A percentile compares a stretch with the other conserved stretches of the same genome.
Conservation (phyloP, 148 eudicot genomes). For the Fallopia convolvulus region DNA sequence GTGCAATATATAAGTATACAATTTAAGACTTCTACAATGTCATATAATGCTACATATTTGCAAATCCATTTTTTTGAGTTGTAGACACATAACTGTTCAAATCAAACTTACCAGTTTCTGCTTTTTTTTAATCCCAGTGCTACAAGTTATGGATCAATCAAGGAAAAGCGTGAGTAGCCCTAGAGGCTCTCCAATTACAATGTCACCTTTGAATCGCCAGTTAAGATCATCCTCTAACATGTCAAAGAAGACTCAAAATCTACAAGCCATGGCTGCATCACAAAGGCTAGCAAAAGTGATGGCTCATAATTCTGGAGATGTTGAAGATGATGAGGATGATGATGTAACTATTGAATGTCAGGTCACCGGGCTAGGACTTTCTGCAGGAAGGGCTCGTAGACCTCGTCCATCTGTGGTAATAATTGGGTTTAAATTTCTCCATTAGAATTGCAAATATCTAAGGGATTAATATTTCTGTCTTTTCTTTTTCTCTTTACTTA, state of each 20-base stretch:
- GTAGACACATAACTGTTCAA: background rate
- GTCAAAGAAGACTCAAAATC: conserved; percentile 39
- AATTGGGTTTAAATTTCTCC: conserved; percentile 5
- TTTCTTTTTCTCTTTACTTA: conserved; percentile 13
- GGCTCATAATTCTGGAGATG: conserved; percentile 42
- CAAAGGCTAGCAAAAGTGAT: conserved; percentile 78
- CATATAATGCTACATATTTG: too few species aligned
- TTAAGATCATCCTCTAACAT: conserved; percentile 36
- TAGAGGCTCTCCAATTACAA: conserved; percentile 22
- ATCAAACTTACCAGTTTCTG: background rate
- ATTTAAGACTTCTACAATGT: too few species aligned
- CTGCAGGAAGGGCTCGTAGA: conserved; percentile 42
- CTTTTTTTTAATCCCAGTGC: background rate
- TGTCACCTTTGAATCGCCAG: conserved; percentile 45
- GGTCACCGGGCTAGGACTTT: conserved; percentile 41
- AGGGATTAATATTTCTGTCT: background rate
- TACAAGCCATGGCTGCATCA: conserved; percentile 62
- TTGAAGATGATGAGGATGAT: conserved; percentile 68
- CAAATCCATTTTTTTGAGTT: background rate
- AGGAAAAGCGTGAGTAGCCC: conserved; percentile 27
- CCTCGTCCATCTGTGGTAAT: conserved; percentile 58
- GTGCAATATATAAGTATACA: too few species aligned
- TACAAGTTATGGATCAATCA: conserved; percentile 33
- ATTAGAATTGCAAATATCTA: background rate
- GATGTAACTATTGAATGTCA: conserved; percentile 47